Evolutionary conservation across 805 yeast genomes (phyloP), one percentile per base, ranked within the genome.

Genomic region (Helenozyma baotianmanensis): DNA sequence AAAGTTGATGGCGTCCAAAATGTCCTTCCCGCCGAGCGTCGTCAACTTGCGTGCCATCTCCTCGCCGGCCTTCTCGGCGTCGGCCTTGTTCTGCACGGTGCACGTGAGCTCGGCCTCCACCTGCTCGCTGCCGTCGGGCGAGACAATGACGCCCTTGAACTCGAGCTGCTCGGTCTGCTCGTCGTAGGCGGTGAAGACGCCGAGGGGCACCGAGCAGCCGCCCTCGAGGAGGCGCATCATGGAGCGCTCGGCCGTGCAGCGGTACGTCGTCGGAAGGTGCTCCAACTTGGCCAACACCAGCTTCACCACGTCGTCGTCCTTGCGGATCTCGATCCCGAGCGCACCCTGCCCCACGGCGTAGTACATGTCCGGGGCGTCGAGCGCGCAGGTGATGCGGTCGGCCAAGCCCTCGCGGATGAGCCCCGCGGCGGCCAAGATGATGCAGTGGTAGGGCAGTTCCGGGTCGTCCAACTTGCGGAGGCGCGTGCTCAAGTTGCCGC

Each of bases 261-360:
- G 72, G 39, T 78, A 61, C 1, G 88, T 74, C 3, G 94, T 72
- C 5, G 76, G 70, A 26, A 63, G 56, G 56, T 88, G 80, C 47
- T 80, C 80, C 40, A 90, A 76, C 36, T 74, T 68, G 12, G 70
- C 58, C 47, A 94, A 73, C 13, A 89, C 68, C 35, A 70, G 58
- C 46, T 64, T 64, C 60, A 84, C 74, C 30, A 66, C 62, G 5
- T 58, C 51, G 57, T 92, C 96, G 38, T 71, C 74, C 38, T 72
- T 72, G 48, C 94, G 74, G 45, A 90, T 85, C 62, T 92, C 98
- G 17, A 92, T 66, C 13, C 97, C 98, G 27, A 92, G 62, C 0
- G 97, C 97, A 43, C 98, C 98, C 64, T 92, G 98, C n/a, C 98
- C 98, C 28, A 92, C 96, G 1, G 98, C 96, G 55, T 90, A 85